phyloP scores from a whole-genome alignment of 1,139 yeast species.

The Taphrina wiesneri region DNA sequence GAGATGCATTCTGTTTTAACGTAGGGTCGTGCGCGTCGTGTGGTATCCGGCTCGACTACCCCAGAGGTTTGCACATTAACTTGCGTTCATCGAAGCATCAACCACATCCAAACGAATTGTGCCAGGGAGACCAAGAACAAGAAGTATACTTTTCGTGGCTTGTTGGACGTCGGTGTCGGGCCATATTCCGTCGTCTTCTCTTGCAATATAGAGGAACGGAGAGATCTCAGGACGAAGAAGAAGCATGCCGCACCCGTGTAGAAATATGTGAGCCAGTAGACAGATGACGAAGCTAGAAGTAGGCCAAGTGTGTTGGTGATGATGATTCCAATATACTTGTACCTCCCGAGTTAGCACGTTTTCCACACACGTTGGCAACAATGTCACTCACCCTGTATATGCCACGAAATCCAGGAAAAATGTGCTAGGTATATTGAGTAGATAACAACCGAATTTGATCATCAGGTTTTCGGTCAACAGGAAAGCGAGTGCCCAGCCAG shows the following conservation, averaged over 20 bases:
- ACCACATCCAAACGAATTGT: slow-evolving; percentile 66
- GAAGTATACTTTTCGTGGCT: slow-evolving; percentile 70
- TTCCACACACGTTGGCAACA: neutral
- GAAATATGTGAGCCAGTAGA: slow-evolving; percentile 49
- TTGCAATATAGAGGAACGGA: slow-evolving; percentile 71
- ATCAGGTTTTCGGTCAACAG: slow-evolving; percentile 67
- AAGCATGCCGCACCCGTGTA: slow-evolving; percentile 50
- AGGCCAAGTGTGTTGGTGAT: slow-evolving; percentile 48
- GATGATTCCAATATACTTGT: slow-evolving; percentile 76
- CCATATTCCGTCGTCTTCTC: slow-evolving; percentile 55
- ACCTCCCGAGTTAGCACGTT: slow-evolving; percentile 43
- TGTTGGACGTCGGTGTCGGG: slow-evolving; percentile 69
- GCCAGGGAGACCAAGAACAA: slow-evolving; percentile 82
- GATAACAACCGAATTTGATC: slow-evolving; percentile 63
- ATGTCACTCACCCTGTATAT: slow-evolving; percentile 61
- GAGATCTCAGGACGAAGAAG: slow-evolving; percentile 66
- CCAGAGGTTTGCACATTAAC: too few species aligned
- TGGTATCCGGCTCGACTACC: too few species aligned
- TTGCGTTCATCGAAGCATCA: slow-evolving; percentile 46
- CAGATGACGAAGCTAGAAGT: slow-evolving; percentile 50
- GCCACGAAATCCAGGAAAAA: slow-evolving; percentile 76
- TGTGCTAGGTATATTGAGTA: slow-evolving; percentile 52
- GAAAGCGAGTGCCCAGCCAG: slow-evolving; percentile 88
- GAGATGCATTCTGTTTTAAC: neutral
- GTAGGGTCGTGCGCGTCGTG: too few species aligned